Percentiles rank a stretch among this genome's conserved stretches.
phyloP scores from a whole-genome alignment of 352 stramenopile genomes.

The Phytophthora ohioensis region DNA sequence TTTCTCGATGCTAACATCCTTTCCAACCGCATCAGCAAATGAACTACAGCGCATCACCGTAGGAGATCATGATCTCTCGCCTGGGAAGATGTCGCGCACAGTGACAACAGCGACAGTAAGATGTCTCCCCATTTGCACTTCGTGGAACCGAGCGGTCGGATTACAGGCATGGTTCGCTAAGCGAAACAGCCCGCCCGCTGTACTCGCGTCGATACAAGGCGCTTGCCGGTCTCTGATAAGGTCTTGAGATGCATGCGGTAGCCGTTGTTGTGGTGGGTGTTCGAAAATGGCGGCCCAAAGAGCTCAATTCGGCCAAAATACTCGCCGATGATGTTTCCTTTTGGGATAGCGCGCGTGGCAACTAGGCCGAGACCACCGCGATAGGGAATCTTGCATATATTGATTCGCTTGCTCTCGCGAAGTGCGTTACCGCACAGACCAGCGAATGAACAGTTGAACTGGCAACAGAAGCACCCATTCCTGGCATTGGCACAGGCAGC shows the following conservation, averaged over 20 bases:
- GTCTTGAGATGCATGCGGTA: constrained; percentile 1
- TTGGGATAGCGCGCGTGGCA: background rate
- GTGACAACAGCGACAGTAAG: background rate
- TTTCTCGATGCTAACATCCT: background rate
- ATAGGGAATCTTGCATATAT: background rate
- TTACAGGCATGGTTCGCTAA: background rate
- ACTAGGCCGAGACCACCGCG: background rate
- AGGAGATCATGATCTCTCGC: background rate
- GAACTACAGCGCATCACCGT: background rate
- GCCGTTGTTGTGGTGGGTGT: background rate
- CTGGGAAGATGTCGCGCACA: background rate
- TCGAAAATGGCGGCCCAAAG: background rate
- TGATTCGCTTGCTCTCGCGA: background rate
- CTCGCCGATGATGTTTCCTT: background rate
- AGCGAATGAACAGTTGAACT: background rate
- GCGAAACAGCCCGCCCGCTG: background rate
- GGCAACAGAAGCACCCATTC: no score
- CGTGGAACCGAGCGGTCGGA: background rate
- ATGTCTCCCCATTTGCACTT: background rate
- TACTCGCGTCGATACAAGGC: background rate
- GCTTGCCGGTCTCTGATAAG: background rate
- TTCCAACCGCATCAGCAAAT: background rate
- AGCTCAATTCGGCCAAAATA: background rate
- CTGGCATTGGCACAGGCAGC: no score
- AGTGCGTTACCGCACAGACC: background rate